Evolutionary conservation across 2,329 filamentous ascomycete genomes (phyloP).

Genomic region (Mariannaea sp.): DNA sequence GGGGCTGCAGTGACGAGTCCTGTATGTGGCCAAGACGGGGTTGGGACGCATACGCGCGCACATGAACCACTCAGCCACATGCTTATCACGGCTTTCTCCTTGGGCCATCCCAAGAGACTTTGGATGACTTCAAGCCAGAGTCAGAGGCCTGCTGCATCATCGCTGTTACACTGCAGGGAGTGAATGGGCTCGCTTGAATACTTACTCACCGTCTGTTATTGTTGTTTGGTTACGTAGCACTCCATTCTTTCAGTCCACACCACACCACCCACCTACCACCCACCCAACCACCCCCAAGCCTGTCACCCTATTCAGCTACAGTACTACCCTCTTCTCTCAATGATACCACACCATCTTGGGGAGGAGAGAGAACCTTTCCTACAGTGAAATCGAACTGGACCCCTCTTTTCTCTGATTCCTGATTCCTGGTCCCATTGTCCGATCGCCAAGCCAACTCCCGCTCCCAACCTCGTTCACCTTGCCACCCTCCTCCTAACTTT

Average conservation of each 20-base stretch:
- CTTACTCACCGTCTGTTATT: conserved; percentile 18
- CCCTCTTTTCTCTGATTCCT: conserved; percentile 4
- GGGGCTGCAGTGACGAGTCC: neutral
- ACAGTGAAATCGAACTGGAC: conserved; percentile 7
- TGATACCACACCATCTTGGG: conserved; percentile 1
- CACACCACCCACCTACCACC: too few species aligned
- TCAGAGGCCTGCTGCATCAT: neutral
- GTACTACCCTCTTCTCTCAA: too few species aligned
- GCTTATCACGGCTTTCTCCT: conserved; percentile 1
- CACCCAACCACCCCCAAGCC: too few species aligned
- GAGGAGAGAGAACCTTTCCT: neutral
- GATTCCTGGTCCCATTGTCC: conserved; percentile 16
- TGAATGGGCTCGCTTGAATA: too few species aligned
- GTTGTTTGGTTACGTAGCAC: too few species aligned
- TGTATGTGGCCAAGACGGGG: neutral
- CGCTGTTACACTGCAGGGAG: too few species aligned
- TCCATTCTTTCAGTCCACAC: too few species aligned
- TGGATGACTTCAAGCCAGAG: neutral
- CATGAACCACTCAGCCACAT: conserved; percentile 3
- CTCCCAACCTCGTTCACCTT: conserved; percentile 9
- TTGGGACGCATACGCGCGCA: neutral
- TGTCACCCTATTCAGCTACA: too few species aligned
- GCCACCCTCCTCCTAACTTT: conserved; percentile 2
- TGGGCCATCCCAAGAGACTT: neutral
- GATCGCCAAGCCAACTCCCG: conserved; percentile 8